Base-by-base conservation (phyloP, 805 yeast species). In the Candida sonorensis region DNA sequence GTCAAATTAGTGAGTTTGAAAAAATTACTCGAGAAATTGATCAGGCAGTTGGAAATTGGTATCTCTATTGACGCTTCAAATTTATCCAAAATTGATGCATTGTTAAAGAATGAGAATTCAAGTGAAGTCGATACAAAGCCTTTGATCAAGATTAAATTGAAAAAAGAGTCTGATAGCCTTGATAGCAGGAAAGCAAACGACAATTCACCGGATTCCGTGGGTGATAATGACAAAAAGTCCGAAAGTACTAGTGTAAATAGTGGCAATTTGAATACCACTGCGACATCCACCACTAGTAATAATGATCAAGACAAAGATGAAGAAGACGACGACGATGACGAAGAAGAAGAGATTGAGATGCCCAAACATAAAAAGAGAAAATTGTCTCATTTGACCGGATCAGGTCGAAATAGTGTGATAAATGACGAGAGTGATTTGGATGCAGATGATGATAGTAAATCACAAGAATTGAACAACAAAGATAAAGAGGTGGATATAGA, bases 1-100 rank as follows among this genome's bases (percentile, higher is more conserved):
- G 29, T 36, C 3, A 43, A 41, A 19, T 42, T 59, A 16, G 23
- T 29, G 7, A 21, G 35, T 5, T 31, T 53, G 27, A 44, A 41
- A 29, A 62, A 63, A 46, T 48, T 64, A n/a, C 46, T 72, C 15
- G 56, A 51, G 10, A 64, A 61, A 26, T 48, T 72, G 21, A 52
- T 62, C 10, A 50, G 54, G 19, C 69, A 65, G 33, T 45, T 71
- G 27, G 56, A 54, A 12, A 52, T 47, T 1, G 62, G 34, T 53
- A 64, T 46, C 32, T 38, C 21, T 17, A 21, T 27, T 27, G 55
- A 41, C 29, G 46, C 44, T 5, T 48, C 34, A 27, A 31, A 39
- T 32, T 7, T 46, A 55, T 15, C 49, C 53, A 36, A 44, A 23
- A 16, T 45, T 31, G 51, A 45, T 12, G 23, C 29, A 3, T 44